phyloP scores from a whole-genome alignment of 495 filamentous ascomycete species.

The Neurospora cerealis region DNA sequence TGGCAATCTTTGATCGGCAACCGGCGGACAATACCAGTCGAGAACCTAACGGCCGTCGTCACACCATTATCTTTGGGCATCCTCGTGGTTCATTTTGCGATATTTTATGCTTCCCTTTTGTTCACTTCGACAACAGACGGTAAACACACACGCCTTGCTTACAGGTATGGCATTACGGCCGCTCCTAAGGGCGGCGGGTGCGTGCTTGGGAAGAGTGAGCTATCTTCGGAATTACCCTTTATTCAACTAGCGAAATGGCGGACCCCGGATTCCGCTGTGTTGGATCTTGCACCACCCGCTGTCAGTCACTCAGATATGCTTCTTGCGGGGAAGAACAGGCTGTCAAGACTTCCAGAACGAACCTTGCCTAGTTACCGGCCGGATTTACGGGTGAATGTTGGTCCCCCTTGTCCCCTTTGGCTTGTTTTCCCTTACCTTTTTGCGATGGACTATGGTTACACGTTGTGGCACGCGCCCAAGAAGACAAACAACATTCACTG shows the following conservation, averaged over 20 bases:
- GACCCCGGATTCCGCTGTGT: slow-evolving; percentile 4
- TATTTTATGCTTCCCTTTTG: not conserved
- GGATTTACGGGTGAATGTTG: not conserved
- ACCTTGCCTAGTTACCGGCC: not conserved
- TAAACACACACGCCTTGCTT: not conserved
- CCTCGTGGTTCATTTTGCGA: not conserved
- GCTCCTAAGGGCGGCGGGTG: not conserved
- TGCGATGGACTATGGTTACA: not conserved
- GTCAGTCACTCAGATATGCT: not conserved
- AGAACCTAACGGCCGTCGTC: not conserved
- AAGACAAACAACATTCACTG: not conserved
- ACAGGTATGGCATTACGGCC: not conserved
- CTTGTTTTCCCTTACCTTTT: not conserved
- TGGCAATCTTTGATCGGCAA: not conserved
- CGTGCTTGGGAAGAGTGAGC: not conserved
- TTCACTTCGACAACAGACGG: not conserved
- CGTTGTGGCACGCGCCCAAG: not conserved
- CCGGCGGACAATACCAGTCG: not conserved
- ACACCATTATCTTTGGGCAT: not conserved
- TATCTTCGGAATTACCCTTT: not conserved
- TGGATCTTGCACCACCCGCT: slow-evolving; percentile 2
- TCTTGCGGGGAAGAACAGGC: not conserved
- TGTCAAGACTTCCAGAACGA: not conserved
- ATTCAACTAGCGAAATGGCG: not conserved
- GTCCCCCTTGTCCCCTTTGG: not conserved